Conservation (phyloP, 306 rosid genomes). For the Sphenostylis stenocarpa region DNA sequence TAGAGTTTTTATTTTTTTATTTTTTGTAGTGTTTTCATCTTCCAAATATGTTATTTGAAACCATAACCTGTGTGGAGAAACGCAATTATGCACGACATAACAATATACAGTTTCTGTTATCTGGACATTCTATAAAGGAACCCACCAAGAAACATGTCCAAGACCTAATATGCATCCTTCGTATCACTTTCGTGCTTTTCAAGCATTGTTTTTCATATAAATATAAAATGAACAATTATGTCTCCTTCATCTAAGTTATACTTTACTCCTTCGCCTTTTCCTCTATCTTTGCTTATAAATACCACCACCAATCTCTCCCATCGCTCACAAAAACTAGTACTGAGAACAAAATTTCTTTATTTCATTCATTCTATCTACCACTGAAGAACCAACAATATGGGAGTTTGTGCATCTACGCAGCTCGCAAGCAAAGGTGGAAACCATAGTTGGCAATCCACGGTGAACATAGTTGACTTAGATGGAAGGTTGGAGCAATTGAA, state of each 20-base stretch:
- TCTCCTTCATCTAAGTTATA: neutral
- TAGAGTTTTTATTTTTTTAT: too few relatives aligned
- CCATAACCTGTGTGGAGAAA: neutral
- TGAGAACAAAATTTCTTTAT: neutral
- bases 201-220: neutral
- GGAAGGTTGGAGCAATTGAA: constrained; percentile 57
- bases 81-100: neutral
- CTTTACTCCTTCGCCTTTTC: neutral
- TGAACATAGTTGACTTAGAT: constrained; percentile 52
- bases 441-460: constrained; percentile 27
- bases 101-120: neutral
- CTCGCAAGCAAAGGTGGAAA: constrained; percentile 24
- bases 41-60: too few relatives aligned
- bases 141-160: neutral
- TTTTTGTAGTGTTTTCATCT: too few relatives aligned
- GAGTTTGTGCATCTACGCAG: constrained; percentile 55
- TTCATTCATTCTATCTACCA: neutral
- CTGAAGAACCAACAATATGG: constrained; percentile 40
- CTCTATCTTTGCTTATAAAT: constrained; percentile 30
- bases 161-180: neutral
- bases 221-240: neutral
- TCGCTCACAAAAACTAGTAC: neutral
- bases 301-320: neutral
- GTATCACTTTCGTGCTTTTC: neutral
- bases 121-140: neutral